Evolutionary conservation across 2,329 filamentous ascomycete genomes (phyloP), one percentile per base, ranked within the genome.

Genomic region (Trichoderma koningii): DNA sequence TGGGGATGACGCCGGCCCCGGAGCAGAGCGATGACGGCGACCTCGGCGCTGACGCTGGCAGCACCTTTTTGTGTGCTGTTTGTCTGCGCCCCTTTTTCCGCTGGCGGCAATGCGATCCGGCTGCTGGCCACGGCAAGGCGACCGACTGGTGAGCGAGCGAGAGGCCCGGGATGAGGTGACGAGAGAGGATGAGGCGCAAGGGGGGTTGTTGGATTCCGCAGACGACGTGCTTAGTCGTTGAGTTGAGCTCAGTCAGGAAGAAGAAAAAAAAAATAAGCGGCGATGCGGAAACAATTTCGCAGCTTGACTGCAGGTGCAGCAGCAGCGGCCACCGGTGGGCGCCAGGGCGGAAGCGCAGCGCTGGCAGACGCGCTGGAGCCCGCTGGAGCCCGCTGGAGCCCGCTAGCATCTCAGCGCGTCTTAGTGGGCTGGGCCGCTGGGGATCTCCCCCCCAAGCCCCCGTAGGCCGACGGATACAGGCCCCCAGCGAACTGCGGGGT

Each of bases 1-100:
- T 69, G 66, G 66, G 63, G 62, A 62, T 44, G 52, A 55, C 30
- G 45, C 60, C 52, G 42, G 59, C 66, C 63, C 62, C 64, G 21
- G 19, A 21, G 61, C 47, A 61, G 34, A 38, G 56, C 55, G 55
- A 59, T 19, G 34, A 17, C 57, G 57, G 57, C 51, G 60, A 30
- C 34, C 34, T 38, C 34, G 34, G 34, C 34, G 34, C 34, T 38
- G 34, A 14, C 30, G 30, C 34, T 52, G 60, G 51, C 50, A n/a
- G 59, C 47, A 41, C 44, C 21, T 34, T 30, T 42, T 30, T 56
- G 51, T 26, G 51, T 28, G 30, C 51, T 53, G 19, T 38, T 30
- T 26, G 44, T 26, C 34, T 61, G 48, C 28, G 28, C 21, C 59
- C 59, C 59, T 48, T 62, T 62, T 62, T 3, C 59, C 34, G 30